Conservation (phyloP, 2,329 filamentous ascomycete species). For the Talaromyces piceae region DNA sequence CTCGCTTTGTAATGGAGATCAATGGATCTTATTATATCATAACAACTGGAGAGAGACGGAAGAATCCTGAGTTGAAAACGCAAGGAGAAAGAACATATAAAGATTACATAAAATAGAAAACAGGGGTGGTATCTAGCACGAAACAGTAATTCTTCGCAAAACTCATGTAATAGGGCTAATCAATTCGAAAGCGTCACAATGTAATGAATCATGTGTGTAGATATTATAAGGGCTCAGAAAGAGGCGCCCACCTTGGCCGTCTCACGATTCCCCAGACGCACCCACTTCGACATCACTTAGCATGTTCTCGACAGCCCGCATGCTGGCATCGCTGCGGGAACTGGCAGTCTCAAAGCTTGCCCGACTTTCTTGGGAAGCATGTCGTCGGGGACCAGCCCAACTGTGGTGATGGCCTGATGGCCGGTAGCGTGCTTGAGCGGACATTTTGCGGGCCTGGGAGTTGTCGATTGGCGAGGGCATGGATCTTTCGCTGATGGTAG, state of each 20-base stretch:
- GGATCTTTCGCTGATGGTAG: constrained; percentile 8
- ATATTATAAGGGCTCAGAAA: not conserved
- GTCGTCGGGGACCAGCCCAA: constrained; percentile 23
- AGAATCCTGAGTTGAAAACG: not conserved
- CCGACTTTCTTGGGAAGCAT: constrained; percentile 21
- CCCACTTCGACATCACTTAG: constrained; percentile 25
- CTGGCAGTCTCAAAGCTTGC: constrained; percentile 16
- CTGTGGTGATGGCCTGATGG: constrained; percentile 19
- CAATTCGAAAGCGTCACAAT: not conserved
- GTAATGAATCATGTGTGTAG: not conserved
- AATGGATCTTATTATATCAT: too few species aligned
- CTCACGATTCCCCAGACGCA: constrained; percentile 21
- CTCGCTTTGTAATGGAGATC: too few species aligned
- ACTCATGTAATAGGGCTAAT: not conserved
- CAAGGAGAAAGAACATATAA: not conserved
- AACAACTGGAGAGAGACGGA: too few species aligned
- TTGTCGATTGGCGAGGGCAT: not conserved
- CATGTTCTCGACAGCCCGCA: constrained; percentile 25
- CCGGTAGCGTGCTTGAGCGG: not conserved
- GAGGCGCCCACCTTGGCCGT: not conserved
- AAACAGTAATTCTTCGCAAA: not conserved
- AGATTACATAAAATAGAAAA: not conserved
- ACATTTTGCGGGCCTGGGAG: not conserved
- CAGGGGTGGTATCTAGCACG: not conserved
- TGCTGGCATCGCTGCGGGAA: constrained; percentile 15